Evolutionary conservation across 2,329 filamentous ascomycete species (phyloP), one percentile per base, ranked within the genome.

Genomic region (Arthrobotrys megalospora): DNA sequence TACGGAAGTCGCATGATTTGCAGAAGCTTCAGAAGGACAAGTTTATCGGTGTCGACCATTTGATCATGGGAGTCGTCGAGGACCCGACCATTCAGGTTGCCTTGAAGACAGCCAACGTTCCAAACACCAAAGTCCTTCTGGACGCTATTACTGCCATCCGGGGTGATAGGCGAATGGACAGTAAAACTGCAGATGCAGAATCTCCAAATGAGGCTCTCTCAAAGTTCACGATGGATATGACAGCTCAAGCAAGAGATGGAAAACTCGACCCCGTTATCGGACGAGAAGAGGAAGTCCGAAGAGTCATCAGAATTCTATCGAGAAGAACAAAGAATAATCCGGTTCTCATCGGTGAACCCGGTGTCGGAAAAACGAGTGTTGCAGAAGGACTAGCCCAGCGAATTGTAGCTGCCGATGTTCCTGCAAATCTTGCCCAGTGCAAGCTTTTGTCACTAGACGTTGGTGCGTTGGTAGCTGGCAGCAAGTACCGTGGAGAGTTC

Each of bases 151-250:
- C 93, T 82, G 90, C 93, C 76, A 97, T 99, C 82, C 91, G 96
- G 80, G 96, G 96, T 79, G 98, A 94, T 48, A 93, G 91, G 86
- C 89, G 95, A 80, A 94, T 99, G 48, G 96, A 99, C 85, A 97
- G 93, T 77, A 97, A 97, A 87, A 97, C 93, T 3, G 96, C 96
- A 69, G 96, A 99, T 85, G 91, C 91, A 0, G 96, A 98, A 85
- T 78, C 73, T 36, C 88, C 92, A 82, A 95, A 97, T 82, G 96
- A 99, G 85, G 97, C 97, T 83, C 87, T 99, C 78, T 93, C 94
- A 86, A 99, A 98, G 83, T 99, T 97, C 85, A 98, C 96, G 71
- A 96, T 98, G 82, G 96, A 99, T 85, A 97, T 99, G 94, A 99
- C 96, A 10, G 89, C 93, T 62, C 91, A 97, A 91, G 96, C 96